Evolutionary conservation across 1,284 basidiomycete genomes (phyloP).

Genomic region (Fomes fomentarius): DNA sequence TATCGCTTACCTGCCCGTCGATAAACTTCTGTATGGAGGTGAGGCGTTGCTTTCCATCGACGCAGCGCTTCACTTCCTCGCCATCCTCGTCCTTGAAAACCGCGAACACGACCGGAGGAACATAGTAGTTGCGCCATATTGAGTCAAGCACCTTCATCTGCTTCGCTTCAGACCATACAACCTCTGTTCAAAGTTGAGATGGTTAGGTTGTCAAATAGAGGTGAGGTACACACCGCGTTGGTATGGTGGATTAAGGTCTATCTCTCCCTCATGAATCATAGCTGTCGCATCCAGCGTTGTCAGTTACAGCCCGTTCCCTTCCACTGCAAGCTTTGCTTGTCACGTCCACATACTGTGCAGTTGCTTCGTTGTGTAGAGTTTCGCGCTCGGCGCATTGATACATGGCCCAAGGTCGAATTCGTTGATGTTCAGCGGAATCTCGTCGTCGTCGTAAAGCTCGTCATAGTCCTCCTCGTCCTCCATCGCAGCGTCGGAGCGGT

Average conservation of each 20-base stretch:
- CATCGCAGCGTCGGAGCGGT: background rate
- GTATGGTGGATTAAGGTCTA: conserved; percentile 69
- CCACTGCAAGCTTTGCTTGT: background rate
- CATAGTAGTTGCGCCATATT: conserved; percentile 72
- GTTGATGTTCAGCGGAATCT: conserved; percentile 39
- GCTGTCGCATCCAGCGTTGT: conserved; percentile 36
- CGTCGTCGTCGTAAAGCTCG: conserved; percentile 51
- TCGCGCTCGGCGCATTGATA: conserved; percentile 41
- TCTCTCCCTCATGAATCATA: conserved; percentile 63
- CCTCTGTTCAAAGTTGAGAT: conserved; percentile 44
- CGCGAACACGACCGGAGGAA: conserved; percentile 76
- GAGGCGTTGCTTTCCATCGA: conserved; percentile 77
- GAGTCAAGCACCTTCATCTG: conserved; percentile 77
- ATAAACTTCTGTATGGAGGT: conserved; percentile 75
- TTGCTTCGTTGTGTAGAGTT: conserved; percentile 45
- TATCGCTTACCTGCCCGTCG: conserved; percentile 64
- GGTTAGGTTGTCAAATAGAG: background rate
- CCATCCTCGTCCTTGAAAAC: conserved; percentile 56
- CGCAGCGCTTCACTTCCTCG: conserved; percentile 59
- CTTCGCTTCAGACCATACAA: conserved; percentile 74
- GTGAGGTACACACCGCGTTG: conserved; percentile 54
- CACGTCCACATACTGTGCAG: conserved; percentile 52
- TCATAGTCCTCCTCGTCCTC: conserved; percentile 43
- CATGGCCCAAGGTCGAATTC: conserved; percentile 51
- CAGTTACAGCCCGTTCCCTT: background rate